These are phyloP conservation scores for Dioszegia crocea DNA, from an alignment of 768 basidiomycete species.

Conservation along the genomic window DNA sequence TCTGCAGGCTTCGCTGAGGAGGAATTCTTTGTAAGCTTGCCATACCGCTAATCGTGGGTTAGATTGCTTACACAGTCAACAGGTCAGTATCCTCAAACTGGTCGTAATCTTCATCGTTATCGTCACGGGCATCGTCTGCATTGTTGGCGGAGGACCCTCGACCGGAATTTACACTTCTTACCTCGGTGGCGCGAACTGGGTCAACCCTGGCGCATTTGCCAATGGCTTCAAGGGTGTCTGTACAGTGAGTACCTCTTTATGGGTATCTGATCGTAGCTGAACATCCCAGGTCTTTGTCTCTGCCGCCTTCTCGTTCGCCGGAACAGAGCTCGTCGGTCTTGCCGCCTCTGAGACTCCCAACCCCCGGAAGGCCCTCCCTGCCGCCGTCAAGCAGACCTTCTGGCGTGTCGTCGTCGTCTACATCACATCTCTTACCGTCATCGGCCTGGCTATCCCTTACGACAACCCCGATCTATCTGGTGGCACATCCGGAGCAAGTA, in stretches of 20 bases:
- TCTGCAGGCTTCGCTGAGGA: conserved; percentile 33
- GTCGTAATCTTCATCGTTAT: conserved; percentile 29
- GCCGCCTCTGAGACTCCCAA: conserved; percentile 66
- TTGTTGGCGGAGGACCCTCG: conserved; percentile 78
- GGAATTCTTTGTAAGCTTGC: too few relatives aligned
- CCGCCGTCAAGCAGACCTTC: conserved; percentile 66
- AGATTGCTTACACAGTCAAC: too few relatives aligned
- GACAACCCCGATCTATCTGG: conserved; percentile 60
- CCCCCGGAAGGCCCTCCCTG: conserved; percentile 64
- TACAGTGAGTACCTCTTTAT: conserved; percentile 31
- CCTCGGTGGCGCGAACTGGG: conserved; percentile 63
- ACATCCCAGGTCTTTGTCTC: conserved; percentile 60
- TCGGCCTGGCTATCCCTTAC: conserved; percentile 68
- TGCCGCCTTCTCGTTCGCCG: conserved; percentile 73
- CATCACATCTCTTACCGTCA: conserved; percentile 58
- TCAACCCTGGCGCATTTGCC: conserved; percentile 65
- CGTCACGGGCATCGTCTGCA: conserved; percentile 61
- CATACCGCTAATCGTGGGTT: too few relatives aligned
- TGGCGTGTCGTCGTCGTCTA: conserved; percentile 71
- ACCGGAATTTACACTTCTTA: conserved; percentile 52
- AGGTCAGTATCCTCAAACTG: conserved; percentile 17
- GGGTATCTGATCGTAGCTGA: background rate
- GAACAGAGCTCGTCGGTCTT: conserved; percentile 77
- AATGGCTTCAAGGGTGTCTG: conserved; percentile 67
- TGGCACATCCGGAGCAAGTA: conserved; percentile 43